Base-by-base conservation (phyloP, 2,329 filamentous ascomycete species). In the Calonectria ilicicola region DNA sequence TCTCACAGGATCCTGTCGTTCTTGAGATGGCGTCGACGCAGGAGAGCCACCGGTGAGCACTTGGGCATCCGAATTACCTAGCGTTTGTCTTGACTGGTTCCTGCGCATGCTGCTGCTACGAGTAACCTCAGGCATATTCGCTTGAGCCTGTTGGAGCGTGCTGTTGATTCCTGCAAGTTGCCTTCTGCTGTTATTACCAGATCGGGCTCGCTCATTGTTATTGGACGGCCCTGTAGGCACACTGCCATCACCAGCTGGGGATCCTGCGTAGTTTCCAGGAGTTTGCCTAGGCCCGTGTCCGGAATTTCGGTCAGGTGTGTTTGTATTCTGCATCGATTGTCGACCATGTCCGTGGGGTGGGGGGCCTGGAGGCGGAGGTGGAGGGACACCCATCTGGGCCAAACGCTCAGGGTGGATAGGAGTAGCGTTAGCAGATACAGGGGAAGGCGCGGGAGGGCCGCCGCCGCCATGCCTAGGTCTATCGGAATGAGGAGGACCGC, bases 121-220 rank as follows among this genome's bases (percentile, higher is more conserved):
- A 27, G 79, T 81, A 42, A 74, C 64, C 1, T 84, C 83, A 1
- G 80, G 84, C 84, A 79, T 85, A 75, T 77, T 89, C 80, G 77
- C 79, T 78, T 87, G 88, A 1, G 86, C 86, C 80, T 89, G 87
- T 75, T 89, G 87, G 5, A 92, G 85, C 64, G 87, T 90, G 73
- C 83, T 91, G 76, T 92, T 91, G 72, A 93, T 92, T 56, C 89
- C 88, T 15, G 88, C 87, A 35, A 93, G 83, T 76, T 92, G 89
- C 70, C 90, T 85, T 71, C 86, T 84, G 21, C 87, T 85, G 35
- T 88, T 86, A 76, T 72, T 72, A 68, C 75, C 83, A 32, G 79
- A 79, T 44, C 81, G 77, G 29, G 77, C 71, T 35, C 86, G 82
- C 32, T 87, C 85, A 23, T 80, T 80, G 10, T 79, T 75, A 29